Conservation (phyloP, 73 alveolate genomes). For the Symbiodinium natans region DNA sequence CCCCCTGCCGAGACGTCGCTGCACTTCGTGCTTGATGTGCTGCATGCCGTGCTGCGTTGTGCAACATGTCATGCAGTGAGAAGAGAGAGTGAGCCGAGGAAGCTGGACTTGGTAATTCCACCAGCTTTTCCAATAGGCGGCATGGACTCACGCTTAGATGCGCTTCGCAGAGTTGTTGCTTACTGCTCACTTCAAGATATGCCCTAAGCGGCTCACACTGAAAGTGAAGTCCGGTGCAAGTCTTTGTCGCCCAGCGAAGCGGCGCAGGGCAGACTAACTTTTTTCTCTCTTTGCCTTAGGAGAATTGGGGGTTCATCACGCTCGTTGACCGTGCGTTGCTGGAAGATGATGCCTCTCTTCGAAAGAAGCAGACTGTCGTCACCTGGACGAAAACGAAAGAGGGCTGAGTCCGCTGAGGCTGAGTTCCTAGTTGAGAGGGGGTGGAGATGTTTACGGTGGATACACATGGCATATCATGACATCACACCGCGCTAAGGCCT, state of each 20-base stretch:
- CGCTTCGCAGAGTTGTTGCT: too few species aligned
- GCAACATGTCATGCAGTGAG: too few species aligned
- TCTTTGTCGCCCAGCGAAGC: background rate
- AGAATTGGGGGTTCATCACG: conserved; percentile 97
- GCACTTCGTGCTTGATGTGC: too few species aligned
- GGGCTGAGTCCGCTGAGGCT: background rate
- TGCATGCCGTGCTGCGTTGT: too few species aligned
- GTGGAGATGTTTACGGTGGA: too few species aligned
- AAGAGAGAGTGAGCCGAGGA: conserved; percentile 25
- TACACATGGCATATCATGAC: too few species aligned
- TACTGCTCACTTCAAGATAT: too few species aligned
- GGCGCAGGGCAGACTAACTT: background rate
- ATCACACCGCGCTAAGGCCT: background rate
- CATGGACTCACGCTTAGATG: conserved; percentile 87
- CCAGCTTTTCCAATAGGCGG: conserved; percentile 96
- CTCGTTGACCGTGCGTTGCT: conserved; percentile 21
- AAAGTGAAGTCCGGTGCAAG: too few species aligned
- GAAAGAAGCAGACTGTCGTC: conserved; percentile 10
- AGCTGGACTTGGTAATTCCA: conserved; percentile 96
- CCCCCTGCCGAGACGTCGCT: conserved; percentile 90
- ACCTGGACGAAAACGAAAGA: background rate
- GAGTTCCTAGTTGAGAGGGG: too few species aligned
- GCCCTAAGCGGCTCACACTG: too few species aligned
- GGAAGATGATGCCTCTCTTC: conserved; percentile 15
- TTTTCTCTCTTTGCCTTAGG: conserved; percentile 18